Evolutionary conservation across 2,329 filamentous ascomycete species (phyloP).

Genomic region (Neofusicoccum ribis): DNA sequence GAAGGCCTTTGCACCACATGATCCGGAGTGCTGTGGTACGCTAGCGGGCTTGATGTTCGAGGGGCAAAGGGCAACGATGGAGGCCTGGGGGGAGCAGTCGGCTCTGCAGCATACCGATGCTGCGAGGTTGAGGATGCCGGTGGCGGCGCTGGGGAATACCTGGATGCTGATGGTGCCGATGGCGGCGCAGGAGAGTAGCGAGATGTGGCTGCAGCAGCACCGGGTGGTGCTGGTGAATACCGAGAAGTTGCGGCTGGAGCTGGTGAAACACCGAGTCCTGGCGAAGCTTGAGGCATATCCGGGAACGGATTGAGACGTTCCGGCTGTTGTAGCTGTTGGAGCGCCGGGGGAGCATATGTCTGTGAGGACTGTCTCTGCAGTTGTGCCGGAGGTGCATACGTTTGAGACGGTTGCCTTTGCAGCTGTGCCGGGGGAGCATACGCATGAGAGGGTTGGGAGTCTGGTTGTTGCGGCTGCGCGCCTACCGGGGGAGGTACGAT

Average conservation of each 20-base stretch:
- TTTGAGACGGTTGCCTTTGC: constrained; percentile 13
- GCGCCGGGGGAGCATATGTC: constrained; percentile 13
- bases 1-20: constrained; percentile 22
- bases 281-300: constrained; percentile 39
- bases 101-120: constrained; percentile 41
- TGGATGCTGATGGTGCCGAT: constrained; percentile 35
- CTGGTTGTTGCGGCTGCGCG: not conserved
- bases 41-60: constrained; percentile 65
- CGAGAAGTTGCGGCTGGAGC: constrained; percentile 36
- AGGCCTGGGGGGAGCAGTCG: constrained; percentile 35
- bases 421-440: constrained; percentile 21
- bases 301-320: constrained; percentile 42
- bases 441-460: not conserved
- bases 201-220: constrained; percentile 37
- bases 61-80: constrained; percentile 58
- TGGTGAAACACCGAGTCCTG: constrained; percentile 18
- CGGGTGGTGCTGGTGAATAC: constrained; percentile 40
- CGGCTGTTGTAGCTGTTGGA: constrained; percentile 41
- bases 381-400: constrained; percentile 19
- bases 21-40: constrained; percentile 47
- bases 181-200: constrained; percentile 43
- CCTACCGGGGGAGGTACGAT: constrained; percentile 7
- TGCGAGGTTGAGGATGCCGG: constrained; percentile 38
- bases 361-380: constrained; percentile 11
- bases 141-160: constrained; percentile 62